Percentiles rank a stretch among this genome's conserved stretches.
Conservation (phyloP, 176 grass and related monocot genomes). For the Triticum aestivum region IWGSC_CS_RefSeq_v2.1 NC_057801.1:832318152-832318651, state of each 20-base stretch:
- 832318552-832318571: neutral
- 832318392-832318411: neutral
- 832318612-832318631: neutral
- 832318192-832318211: too few species aligned
- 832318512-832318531: neutral
- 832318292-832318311: neutral
- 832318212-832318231: too few species aligned
- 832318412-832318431: neutral
- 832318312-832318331: neutral
- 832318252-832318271: too few species aligned
- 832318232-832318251: too few species aligned
- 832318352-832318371: neutral
- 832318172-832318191: too few species aligned
- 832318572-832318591: neutral
- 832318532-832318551: neutral
- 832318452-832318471: neutral
- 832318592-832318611: neutral
- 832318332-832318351: neutral
- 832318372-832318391: neutral
- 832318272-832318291: neutral
- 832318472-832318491: neutral
- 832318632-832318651: neutral
- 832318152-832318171: too few species aligned
- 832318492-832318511: neutral
- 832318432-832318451: neutral